Evolutionary conservation across 73 alveolate species (phyloP), one percentile per base, ranked within the genome.

Genomic region (Tetrahymena elliotti): DNA sequence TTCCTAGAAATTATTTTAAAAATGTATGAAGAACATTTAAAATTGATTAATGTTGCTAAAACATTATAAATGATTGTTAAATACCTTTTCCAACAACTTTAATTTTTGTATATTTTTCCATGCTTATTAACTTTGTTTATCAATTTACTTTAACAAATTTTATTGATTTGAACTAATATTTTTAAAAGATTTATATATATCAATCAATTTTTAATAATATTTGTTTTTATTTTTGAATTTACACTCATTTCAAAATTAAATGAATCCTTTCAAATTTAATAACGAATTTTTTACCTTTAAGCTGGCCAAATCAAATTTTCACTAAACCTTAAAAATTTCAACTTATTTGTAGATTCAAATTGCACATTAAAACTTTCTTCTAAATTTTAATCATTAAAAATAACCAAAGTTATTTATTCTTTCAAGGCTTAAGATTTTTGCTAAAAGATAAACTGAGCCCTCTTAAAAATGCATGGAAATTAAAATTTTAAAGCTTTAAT

Each of bases 61-160:
- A n/a, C n/a, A 47, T 18, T 47, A 47, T 47, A 27, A 47, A 27
- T 12, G 82, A 47, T 47, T 31, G 20, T 22, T 6, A 52, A 52
- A 31, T 94, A 94, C 99, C 99, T 92, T 97, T 97, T 54, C 99
- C 99, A 88, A 97, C 97, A 84, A 97, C 98, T 96, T 96, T 97
- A 33, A 97, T 52, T 47, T 94, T 84, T 38, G 96, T 95, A 93
- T 94, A 96, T 52, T 96, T 96, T 35, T 96, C 98, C 98, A 96
- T 96, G 35, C 38, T 38, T 22, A 83, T 88, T 84, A 35, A n/a
- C 83, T 27, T 83, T 12, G 16, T 10, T 93, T 40, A 52, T 41
- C 20, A 36, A 33, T 92, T 92, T 92, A 13, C 20, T 47, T 47
- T 47, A 27, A 47, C 82, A 47, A 47, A 47, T 12, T 47, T 47